Conservation (phyloP, 176 grass and related monocot genomes). For the sorghum (Sorghum bicolor) region DNA sequence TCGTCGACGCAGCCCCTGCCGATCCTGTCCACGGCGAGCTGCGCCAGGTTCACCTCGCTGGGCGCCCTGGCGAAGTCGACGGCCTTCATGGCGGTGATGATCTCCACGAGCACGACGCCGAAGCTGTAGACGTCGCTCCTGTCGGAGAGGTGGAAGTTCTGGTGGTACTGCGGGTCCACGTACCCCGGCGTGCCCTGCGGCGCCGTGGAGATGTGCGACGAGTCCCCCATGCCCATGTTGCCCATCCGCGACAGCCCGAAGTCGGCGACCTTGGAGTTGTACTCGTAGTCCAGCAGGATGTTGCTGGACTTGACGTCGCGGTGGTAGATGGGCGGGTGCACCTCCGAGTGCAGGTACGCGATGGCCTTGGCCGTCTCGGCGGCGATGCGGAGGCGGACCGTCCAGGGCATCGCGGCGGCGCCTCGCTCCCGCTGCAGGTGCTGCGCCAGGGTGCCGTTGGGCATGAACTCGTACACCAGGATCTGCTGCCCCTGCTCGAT, state of each 20-base stretch:
- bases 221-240: constrained; percentile 11
- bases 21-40: constrained; percentile 51
- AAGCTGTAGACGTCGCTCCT: constrained; percentile 42
- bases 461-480: constrained; percentile 89
- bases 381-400: constrained; percentile 56
- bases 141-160: constrained; percentile 42
- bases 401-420: constrained; percentile 45
- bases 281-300: constrained; percentile 62
- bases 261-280: constrained; percentile 73
- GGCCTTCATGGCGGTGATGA: constrained; percentile 49
- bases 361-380: constrained; percentile 64
- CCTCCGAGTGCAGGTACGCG: constrained; percentile 63
- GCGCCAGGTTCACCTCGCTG: constrained; percentile 56
- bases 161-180: constrained; percentile 45
- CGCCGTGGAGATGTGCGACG: constrained; percentile 60
- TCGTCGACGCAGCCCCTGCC: constrained; percentile 51
- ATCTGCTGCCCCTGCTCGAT: constrained; percentile 63
- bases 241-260: constrained; percentile 72
- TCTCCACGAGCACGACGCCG: constrained; percentile 42
- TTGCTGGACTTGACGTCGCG: constrained; percentile 93
- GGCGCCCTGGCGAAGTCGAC: constrained; percentile 34
- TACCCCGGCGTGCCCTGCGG: constrained; percentile 52
- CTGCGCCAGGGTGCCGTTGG: constrained; percentile 72
- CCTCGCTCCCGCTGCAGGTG: constrained; percentile 72
- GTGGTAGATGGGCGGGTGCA: constrained; percentile 67